These are phyloP conservation scores for Bothriochloa decipiens DNA, from an alignment of 176 grass and related monocot genomes.

Conservation along the genomic window DNA sequence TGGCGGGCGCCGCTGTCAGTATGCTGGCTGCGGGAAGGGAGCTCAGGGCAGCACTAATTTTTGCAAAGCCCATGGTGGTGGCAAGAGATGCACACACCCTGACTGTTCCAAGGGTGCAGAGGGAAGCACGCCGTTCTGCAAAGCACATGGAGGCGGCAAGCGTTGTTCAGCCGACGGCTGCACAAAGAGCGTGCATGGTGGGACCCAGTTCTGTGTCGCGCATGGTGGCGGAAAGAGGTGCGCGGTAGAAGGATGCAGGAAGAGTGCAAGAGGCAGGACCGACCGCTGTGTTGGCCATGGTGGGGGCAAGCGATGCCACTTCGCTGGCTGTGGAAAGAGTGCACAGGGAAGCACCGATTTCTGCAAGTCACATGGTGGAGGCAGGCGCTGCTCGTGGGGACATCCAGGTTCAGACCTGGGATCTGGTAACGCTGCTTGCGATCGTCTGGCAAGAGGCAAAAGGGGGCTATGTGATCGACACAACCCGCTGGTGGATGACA, in stretches of 20 bases:
- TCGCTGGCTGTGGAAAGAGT: slow-evolving; percentile 60
- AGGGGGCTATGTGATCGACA: slow-evolving; percentile 63
- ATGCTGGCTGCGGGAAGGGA: slow-evolving; percentile 61
- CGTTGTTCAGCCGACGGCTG: slow-evolving; percentile 68
- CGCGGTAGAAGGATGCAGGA: slow-evolving; percentile 61
- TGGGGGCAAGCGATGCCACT: slow-evolving; percentile 80
- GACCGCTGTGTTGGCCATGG: slow-evolving; percentile 80
- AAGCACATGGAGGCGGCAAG: slow-evolving; percentile 85
- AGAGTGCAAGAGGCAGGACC: slow-evolving; percentile 72
- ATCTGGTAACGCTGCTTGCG: slow-evolving; percentile 44
- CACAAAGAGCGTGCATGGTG: slow-evolving; percentile 80
- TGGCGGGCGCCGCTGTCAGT: slow-evolving; percentile 72
- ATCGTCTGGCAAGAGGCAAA: slow-evolving; percentile 69
- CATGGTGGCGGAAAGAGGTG: slow-evolving; percentile 95
- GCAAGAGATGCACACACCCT: slow-evolving; percentile 69
- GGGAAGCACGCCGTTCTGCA: slow-evolving; percentile 86
- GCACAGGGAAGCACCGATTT: slow-evolving; percentile 91
- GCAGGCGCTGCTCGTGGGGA: slow-evolving; percentile 73
- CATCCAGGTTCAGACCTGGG: slow-evolving; percentile 51
- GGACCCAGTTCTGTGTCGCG: slow-evolving; percentile 74
- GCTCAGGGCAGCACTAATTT: slow-evolving; percentile 78
- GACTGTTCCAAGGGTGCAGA: slow-evolving; percentile 75
- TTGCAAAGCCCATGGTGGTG: slow-evolving; percentile 88
- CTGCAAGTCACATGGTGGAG: slow-evolving; percentile 82
- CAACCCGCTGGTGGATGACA: slow-evolving; percentile 53